Base-by-base conservation (phyloP, 2,329 filamentous ascomycete genomes). In the Macrophomina pseudophaseolina region DNA sequence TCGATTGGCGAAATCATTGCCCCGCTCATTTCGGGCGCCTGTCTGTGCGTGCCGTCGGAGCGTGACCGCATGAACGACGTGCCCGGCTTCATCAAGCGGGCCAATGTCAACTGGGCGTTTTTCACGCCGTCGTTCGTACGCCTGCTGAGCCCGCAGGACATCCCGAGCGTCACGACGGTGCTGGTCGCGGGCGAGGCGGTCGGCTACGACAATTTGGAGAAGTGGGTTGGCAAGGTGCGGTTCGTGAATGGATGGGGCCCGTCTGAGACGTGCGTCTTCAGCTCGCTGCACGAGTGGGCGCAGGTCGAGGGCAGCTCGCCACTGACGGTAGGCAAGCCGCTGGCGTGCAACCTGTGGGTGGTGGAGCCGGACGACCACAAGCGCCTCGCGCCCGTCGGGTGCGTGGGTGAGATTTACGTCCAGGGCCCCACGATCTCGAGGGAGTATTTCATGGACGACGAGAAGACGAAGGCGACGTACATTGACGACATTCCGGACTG, bases 81-180 rank as follows among this genome's bases (percentile, higher is more conserved):
- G 35, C n/a, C 35, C 35, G 35, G 18, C 54, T 23, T 2, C 74
- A 83, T 68, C 69, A 71, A 14, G 9, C n/a, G 11, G 6, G 35
- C n/a, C 18, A 23, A 33, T 6, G 73, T 78, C 48, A 78, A 71
- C 18, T 69, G 76, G 48, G 76, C 75, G 7, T 74, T 75, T 14
- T 74, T 79, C 75, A 79, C 77, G 12, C 76, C 77, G 14, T 77
- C 76, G 4, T 74, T 78, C 2, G 76, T 74, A 32, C 71, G 81
- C 70, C 75, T 75, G 3, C 68, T 78, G 7, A 73, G 75, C 16
- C 75, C 77, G 1, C 78, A 77, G 53, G 73, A 75, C 9, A 42
- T 82, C 71, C 49, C 81, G 70, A 65, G 76, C 2, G 71, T 86
- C n/a, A 79, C 83, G 46, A 73, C 71, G 0, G 68, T 78, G 6